Evolutionary conservation across 148 eudicot genomes (phyloP).

Genomic region (Cornus florida): DNA sequence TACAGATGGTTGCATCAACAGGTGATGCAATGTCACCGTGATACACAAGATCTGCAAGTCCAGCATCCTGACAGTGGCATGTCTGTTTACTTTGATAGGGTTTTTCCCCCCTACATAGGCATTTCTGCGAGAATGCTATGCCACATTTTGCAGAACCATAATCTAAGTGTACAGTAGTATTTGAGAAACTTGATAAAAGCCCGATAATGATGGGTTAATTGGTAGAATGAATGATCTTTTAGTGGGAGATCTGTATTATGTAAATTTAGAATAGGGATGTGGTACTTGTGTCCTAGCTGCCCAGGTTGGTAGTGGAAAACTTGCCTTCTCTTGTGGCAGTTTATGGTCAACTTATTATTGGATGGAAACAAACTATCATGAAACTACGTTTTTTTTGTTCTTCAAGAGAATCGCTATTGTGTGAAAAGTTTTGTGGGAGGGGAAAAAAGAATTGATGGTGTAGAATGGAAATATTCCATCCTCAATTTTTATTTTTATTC

Average conservation of each 20-base stretch:
- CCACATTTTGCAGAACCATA: constrained; percentile 28
- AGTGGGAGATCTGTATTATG: constrained; percentile 26
- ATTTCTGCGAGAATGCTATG: constrained; percentile 19
- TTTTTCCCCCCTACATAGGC: constrained; percentile 11
- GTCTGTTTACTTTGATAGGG: constrained; percentile 38
- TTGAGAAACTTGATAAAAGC: constrained; percentile 26
- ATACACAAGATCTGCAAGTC: constrained; percentile 3
- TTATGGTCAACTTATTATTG: constrained; percentile 33
- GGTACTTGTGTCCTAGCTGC: constrained; percentile 62
- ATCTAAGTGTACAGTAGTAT: constrained; percentile 58
- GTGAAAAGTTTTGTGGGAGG: neutral
- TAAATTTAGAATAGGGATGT: constrained; percentile 14
- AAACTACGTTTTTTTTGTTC: neutral
- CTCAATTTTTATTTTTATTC: too few relatives aligned
- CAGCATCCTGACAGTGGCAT: constrained; percentile 25
- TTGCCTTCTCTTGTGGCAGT: constrained; percentile 95
- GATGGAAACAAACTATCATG: neutral
- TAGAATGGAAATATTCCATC: too few relatives aligned
- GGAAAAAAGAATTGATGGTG: too few relatives aligned
- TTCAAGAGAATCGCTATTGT: neutral
- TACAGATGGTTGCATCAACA: constrained; percentile 57
- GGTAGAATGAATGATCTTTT: neutral
- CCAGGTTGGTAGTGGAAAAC: constrained; percentile 81
- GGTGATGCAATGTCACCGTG: constrained; percentile 69
- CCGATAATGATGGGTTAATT: constrained; percentile 10